Conservation (phyloP, 2,329 filamentous ascomycete species). For the Arthrobotrys sphaeroides region DNA sequence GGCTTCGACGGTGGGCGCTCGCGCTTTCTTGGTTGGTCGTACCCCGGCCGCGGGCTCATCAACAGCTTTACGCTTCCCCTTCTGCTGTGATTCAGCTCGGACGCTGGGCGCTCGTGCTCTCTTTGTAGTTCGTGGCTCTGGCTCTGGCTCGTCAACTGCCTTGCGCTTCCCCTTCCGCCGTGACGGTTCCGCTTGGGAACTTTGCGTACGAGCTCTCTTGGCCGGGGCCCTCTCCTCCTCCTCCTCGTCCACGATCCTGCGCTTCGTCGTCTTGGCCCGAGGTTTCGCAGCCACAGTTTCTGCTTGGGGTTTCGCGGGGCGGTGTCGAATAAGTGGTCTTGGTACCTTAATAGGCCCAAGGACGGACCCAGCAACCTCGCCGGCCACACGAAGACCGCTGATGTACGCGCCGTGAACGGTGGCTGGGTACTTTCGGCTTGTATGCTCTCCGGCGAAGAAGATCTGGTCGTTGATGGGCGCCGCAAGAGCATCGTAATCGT, state of each 20-base stretch:
- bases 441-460: conserved; percentile 96
- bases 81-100: conserved; percentile 64
- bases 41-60: not conserved
- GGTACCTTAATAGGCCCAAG: conserved; percentile 83
- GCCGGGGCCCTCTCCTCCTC: not conserved
- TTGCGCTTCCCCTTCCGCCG: conserved; percentile 55
- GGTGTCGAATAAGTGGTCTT: conserved; percentile 76
- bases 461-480: conserved; percentile 78
- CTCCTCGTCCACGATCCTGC: conserved; percentile 56
- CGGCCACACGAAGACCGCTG: conserved; percentile 87
- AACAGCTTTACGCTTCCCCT: not conserved
- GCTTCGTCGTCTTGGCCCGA: conserved; percentile 7
- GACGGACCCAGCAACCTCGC: conserved; percentile 82
- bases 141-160: conserved; percentile 58
- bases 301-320: conserved; percentile 60
- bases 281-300: conserved; percentile 57
- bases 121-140: conserved; percentile 76
- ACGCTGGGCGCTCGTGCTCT: conserved; percentile 71
- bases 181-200: not conserved
- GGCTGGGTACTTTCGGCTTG: conserved; percentile 92
- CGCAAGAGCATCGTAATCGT: conserved; percentile 94
- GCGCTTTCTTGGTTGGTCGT: not conserved
- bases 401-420: conserved; percentile 97
- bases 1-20: no score
- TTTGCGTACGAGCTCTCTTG: conserved; percentile 20